Evolutionary conservation across 352 stramenopile species (phyloP).

Genomic region (Globisporangium perplexum): DNA sequence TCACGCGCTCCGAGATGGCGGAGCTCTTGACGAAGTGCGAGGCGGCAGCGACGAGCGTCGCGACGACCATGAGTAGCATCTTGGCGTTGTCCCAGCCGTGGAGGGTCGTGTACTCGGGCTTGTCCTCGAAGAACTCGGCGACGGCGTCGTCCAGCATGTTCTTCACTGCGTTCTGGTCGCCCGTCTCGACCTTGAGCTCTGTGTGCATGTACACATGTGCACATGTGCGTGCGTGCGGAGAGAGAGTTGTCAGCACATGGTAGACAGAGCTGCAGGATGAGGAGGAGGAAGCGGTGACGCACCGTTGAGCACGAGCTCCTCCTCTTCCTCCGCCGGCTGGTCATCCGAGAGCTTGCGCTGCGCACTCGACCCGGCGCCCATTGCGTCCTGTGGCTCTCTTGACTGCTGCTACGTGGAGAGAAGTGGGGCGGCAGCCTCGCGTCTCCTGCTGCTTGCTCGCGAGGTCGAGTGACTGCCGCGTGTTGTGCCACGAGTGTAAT

Average conservation of each 20-base stretch:
- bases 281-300: slow-evolving; percentile 4
- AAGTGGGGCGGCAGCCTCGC: neutral
- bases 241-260: neutral
- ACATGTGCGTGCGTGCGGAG: too few species aligned
- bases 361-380: slow-evolving; percentile 12
- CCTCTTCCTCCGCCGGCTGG: slow-evolving; percentile 32
- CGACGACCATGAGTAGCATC: slow-evolving; percentile 70
- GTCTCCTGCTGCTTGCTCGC: neutral
- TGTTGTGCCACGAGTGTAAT: neutral
- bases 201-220: slow-evolving; percentile 7
- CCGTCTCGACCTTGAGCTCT: slow-evolving; percentile 67
- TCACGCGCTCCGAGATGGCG: slow-evolving; percentile 47
- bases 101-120: slow-evolving; percentile 46
- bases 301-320: slow-evolving; percentile 68
- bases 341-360: slow-evolving; percentile 54
- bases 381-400: neutral
- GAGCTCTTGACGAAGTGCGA: slow-evolving; percentile 72
- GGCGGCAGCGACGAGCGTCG: slow-evolving; percentile 43
- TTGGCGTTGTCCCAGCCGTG: slow-evolving; percentile 86
- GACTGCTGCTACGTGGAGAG: neutral
- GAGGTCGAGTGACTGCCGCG: too few species aligned
- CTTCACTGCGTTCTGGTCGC: slow-evolving; percentile 83
- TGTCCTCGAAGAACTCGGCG: slow-evolving; percentile 63
- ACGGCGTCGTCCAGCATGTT: slow-evolving; percentile 84
- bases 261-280: neutral